phyloP scores from a whole-genome alignment of 768 basidiomycete species.

The Mycena chlorophos region DNA sequence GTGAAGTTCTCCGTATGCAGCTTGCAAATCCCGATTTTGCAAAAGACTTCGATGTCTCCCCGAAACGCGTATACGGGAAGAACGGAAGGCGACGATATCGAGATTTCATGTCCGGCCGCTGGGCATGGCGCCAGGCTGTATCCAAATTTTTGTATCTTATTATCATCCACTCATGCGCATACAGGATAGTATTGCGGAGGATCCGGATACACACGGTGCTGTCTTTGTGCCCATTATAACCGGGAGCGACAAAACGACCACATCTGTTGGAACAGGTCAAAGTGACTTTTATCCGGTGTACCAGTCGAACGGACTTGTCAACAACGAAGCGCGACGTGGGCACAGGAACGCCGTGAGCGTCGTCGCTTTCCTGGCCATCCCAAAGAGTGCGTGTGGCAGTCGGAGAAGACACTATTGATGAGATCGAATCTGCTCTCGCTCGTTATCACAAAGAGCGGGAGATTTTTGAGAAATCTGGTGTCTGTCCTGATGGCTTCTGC shows the following conservation, averaged over 20 bases:
- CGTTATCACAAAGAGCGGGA: slow-evolving; percentile 13
- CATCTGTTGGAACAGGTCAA: slow-evolving; percentile 24
- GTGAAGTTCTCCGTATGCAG: slow-evolving; percentile 13
- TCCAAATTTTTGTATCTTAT: too few relatives aligned
- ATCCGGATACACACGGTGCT: slow-evolving; percentile 17
- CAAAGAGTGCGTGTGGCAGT: slow-evolving; percentile 22
- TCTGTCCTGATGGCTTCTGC: slow-evolving; percentile 19
- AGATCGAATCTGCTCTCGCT: slow-evolving; percentile 15
- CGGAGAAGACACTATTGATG: slow-evolving; percentile 6
- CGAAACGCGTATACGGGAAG: slow-evolving; percentile 14
- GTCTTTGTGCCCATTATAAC: slow-evolving; percentile 19
- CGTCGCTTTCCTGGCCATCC: slow-evolving; percentile 23
- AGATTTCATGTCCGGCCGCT: slow-evolving; percentile 29
- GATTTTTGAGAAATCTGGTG: slow-evolving; percentile 16
- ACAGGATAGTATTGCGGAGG: slow-evolving; percentile 16
- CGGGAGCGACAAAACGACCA: slow-evolving; percentile 26
- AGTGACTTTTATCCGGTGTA: slow-evolving; percentile 25
- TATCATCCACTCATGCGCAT: too few relatives aligned
- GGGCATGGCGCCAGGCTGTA: slow-evolving; percentile 31
- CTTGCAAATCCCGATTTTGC: slow-evolving; percentile 21
- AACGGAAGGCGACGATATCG: slow-evolving; percentile 3
- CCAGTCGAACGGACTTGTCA: slow-evolving; percentile 14
- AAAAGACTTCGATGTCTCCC: slow-evolving; percentile 17
- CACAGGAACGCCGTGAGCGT: slow-evolving; percentile 23
- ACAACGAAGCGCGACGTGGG: slow-evolving; percentile 20